Evolutionary conservation across 2,329 filamentous ascomycete genomes (phyloP), one percentile per base, ranked within the genome.

Genomic region (Coccinonectria pachysandricola): DNA sequence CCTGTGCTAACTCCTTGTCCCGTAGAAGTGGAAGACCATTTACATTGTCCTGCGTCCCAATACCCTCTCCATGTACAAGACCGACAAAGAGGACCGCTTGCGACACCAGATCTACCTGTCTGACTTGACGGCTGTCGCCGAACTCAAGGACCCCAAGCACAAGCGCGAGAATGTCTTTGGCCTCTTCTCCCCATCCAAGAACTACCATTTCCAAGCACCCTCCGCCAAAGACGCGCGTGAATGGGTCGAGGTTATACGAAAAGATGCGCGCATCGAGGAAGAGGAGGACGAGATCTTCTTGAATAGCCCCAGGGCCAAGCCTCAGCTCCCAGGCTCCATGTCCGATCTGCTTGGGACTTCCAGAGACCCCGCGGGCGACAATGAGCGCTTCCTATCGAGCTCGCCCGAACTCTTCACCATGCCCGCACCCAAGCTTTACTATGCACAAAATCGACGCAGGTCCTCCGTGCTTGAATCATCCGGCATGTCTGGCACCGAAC

Each of bases 1-100:
- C 15, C 23, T 8, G 12, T 20, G 9, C 20, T 28, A 17, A 27
- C 25, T 50, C 31, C 12, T 17, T 16, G 8, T 33, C 23, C n/a
- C 25, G 23, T 10, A 94, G 75, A 77, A 81, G 36, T 98, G 91
- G 91, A 93, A 93, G 59, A 66, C 79, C 5, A 75, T 87, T 35
- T 91, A 82, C 57, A 66, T 96, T 21, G 91, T 98, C 20, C 71
- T 98, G 23, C 79, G 91, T 36, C 87, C 88, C 1, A 92, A 91
- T 44, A 72, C 83, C 12, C 70, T 98, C 17, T 95, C 83, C 26
- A 78, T 95, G 35, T 98, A 98, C 68, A 92, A 88, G 56, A 81
- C 88, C 50, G 75, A 83, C 44, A 82, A 87, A 44, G 87, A 95
- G 59, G 82, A 80, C 44, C 87, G 87, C 53, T 71, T 98, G 21